Conservation (phyloP, 805 yeast species). For the Helenozyma rhizophorensis region DNA sequence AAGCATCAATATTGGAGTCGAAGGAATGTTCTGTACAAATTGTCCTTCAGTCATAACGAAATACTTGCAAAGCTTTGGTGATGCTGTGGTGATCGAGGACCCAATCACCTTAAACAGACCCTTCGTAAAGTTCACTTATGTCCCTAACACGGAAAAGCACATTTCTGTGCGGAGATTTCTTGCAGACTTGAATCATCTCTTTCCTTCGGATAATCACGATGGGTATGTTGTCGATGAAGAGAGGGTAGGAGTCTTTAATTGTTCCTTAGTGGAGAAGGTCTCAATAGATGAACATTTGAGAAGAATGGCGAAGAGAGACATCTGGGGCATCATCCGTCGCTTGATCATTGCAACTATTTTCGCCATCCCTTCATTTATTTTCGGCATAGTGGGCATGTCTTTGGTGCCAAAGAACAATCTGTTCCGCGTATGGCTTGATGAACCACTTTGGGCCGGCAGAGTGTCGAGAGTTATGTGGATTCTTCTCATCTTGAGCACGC, state of each 20-base stretch:
- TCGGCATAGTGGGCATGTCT: conserved; percentile 70
- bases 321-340: conserved; percentile 41
- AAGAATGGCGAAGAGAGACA: conserved; percentile 45
- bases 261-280: conserved; percentile 49
- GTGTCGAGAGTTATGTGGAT: conserved; percentile 64
- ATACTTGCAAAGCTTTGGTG: conserved; percentile 50
- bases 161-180: conserved; percentile 56
- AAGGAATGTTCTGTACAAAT: conserved; percentile 67
- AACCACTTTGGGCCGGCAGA: conserved; percentile 60
- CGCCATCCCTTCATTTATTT: conserved; percentile 64
- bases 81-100: conserved; percentile 51
- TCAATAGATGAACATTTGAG: conserved; percentile 63
- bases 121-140: conserved; percentile 57
- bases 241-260: conserved; percentile 36
- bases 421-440: conserved; percentile 52
- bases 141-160: conserved; percentile 44
- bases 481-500: conserved; percentile 60
- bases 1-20: conserved; percentile 50
- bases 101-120: conserved; percentile 55
- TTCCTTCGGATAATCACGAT: conserved; percentile 21
- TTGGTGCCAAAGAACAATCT: conserved; percentile 39
- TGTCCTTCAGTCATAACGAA: conserved; percentile 58
- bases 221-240: conserved; percentile 18
- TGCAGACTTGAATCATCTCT: conserved; percentile 42
- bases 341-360: conserved; percentile 46